Evolutionary conservation across 257 asterid genomes (phyloP).

Genomic region (Handroanthus guayacan): DNA sequence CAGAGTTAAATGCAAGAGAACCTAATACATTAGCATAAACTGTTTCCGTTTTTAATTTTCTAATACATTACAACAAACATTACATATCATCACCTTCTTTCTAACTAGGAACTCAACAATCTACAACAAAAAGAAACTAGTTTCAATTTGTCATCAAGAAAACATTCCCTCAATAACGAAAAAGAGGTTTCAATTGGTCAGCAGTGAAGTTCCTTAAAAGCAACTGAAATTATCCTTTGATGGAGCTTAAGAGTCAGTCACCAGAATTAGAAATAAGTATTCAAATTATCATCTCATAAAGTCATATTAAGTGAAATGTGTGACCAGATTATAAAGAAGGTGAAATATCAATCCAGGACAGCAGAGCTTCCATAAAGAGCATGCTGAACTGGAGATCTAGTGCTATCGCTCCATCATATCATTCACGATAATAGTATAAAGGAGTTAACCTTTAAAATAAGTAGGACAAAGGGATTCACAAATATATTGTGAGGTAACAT

Average conservation of each 20-base stretch:
- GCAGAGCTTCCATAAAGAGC: too few species aligned
- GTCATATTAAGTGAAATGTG: not conserved
- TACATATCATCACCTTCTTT: not conserved
- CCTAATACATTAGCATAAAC: not conserved
- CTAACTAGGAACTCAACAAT: constrained; percentile 10
- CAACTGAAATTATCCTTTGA: not conserved
- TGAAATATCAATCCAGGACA: too few species aligned
- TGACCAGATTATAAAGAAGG: not conserved
- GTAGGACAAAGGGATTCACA: not conserved
- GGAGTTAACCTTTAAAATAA: not conserved
- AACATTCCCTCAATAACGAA: not conserved
- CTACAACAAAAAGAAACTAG: not conserved
- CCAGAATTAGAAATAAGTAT: not conserved
- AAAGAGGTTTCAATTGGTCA: not conserved
- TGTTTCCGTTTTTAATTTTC: not conserved
- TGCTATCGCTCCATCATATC: not conserved
- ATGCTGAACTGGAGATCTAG: not conserved
- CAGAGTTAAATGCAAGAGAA: constrained; percentile 11
- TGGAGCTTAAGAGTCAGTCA: not conserved
- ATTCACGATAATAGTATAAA: not conserved
- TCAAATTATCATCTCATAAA: not conserved
- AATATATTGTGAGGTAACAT: not conserved
- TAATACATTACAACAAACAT: not conserved
- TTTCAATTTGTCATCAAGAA: not conserved
- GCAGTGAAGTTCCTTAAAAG: constrained; percentile 7